phyloP scores from a whole-genome alignment of 345 rosid species.

The Rhizophora apiculata region DNA sequence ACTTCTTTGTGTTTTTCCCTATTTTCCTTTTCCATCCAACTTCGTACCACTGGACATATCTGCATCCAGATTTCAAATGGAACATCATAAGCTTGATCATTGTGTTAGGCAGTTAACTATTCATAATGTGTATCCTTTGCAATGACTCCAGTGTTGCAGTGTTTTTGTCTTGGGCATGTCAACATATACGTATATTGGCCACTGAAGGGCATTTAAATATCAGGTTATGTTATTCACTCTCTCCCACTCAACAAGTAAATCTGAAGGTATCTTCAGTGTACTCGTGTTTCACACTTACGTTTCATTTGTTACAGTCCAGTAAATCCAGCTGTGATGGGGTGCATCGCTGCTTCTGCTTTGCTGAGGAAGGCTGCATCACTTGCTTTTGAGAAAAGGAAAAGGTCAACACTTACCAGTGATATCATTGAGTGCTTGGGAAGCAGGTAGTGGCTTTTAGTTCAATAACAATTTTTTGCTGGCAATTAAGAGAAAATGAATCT shows the following conservation, averaged over 20 bases:
- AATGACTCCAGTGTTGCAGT: conserved; percentile 65
- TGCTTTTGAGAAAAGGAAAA: conserved; percentile 60
- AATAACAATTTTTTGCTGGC: background rate
- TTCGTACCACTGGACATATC: background rate
- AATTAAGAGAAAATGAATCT: background rate
- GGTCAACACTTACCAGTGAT: conserved; percentile 84
- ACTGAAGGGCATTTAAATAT: conserved; percentile 29
- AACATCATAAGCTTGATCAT: background rate
- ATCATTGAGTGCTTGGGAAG: conserved; percentile 72
- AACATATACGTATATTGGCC: conserved; percentile 8
- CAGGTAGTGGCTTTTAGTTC: conserved; percentile 42
- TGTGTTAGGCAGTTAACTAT: background rate
- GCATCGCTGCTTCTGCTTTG: conserved; percentile 82
- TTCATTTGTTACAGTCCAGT: conserved; percentile 24
- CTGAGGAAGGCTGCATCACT: conserved; percentile 82
- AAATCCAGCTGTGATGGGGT: conserved; percentile 73
- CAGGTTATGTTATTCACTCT: conserved; percentile 35
- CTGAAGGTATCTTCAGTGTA: background rate
- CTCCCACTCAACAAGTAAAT: background rate
- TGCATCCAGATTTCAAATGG: background rate
- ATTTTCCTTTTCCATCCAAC: no score
- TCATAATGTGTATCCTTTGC: background rate
- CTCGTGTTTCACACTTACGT: background rate
- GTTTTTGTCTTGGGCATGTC: conserved; percentile 82
- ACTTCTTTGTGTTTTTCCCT: background rate